Percentiles rank a stretch among this genome's conserved stretches.
Conservation (phyloP, 331 rosid species). For the Erythrophleum ivorense region DNA sequence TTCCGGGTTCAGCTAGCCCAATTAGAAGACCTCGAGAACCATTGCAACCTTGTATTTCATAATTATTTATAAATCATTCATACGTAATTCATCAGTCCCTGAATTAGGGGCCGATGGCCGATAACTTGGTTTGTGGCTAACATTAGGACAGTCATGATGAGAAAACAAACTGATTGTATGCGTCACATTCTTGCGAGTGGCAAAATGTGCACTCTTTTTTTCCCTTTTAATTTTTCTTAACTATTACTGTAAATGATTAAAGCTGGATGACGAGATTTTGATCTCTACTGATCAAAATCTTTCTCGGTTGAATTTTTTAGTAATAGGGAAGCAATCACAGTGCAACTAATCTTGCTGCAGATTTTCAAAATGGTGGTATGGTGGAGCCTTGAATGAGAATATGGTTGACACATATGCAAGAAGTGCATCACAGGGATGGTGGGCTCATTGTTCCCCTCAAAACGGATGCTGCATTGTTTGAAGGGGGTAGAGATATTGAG, state of each 20-base stretch:
- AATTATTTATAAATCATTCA: not conserved
- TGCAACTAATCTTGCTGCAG: not conserved
- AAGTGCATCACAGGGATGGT: conserved; percentile 39
- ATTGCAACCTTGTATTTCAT: too few species aligned
- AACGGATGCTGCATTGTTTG: conserved; percentile 44
- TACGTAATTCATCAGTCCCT: not conserved
- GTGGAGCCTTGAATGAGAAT: conserved; percentile 33
- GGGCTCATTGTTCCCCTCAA: conserved; percentile 41
- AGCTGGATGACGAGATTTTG: conserved; percentile 23
- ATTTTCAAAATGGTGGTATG: conserved; percentile 14
- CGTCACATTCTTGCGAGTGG: not conserved
- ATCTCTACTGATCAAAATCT: not conserved
- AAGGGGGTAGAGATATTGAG: conserved; percentile 60
- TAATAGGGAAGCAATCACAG: not conserved
- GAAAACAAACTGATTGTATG: not conserved
- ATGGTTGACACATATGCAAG: conserved; percentile 52
- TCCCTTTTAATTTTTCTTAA: not conserved
- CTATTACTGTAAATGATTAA: conserved; percentile 5
- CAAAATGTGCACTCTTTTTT: not conserved
- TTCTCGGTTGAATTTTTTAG: not conserved
- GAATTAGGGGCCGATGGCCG: not conserved
- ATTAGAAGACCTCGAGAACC: not conserved
- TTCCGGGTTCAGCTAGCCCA: not conserved
- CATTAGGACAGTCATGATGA: not conserved
- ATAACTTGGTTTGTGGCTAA: not conserved